Percentiles rank a stretch among this genome's conserved stretches.
Evolutionary conservation across 768 basidiomycete genomes (phyloP).

Genomic region (Lyophyllum semitale): DNA sequence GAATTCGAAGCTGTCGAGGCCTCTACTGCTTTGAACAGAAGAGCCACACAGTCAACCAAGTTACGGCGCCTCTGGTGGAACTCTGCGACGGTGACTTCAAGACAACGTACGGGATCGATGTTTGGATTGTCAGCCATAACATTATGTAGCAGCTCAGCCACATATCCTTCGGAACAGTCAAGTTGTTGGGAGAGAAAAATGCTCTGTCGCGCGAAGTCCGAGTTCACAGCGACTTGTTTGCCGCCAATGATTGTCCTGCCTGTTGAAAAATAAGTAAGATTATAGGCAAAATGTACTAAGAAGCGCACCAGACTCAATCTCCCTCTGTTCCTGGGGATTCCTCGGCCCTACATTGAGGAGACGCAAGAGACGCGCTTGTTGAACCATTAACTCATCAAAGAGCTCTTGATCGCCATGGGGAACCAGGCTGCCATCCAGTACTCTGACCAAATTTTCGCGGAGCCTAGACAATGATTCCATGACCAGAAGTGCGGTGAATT

Average conservation of each 20-base stretch:
- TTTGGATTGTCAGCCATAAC: slow-evolving; percentile 70
- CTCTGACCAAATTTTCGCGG: slow-evolving; percentile 50
- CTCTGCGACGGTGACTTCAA: slow-evolving; percentile 67
- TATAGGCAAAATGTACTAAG: neutral
- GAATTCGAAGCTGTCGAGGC: slow-evolving; percentile 44
- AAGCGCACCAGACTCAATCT: slow-evolving; percentile 66
- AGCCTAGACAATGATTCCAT: slow-evolving; percentile 68
- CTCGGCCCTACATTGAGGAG: slow-evolving; percentile 68
- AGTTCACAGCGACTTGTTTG: slow-evolving; percentile 69
- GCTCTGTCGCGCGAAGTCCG: slow-evolving; percentile 77
- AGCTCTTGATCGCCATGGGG: slow-evolving; percentile 68
- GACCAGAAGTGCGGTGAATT: neutral
- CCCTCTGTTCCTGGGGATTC: slow-evolving; percentile 64
- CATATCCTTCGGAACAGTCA: slow-evolving; percentile 78
- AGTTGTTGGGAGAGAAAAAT: slow-evolving; percentile 82
- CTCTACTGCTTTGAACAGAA: slow-evolving; percentile 67
- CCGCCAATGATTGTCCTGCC: slow-evolving; percentile 69
- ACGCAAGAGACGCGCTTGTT: slow-evolving; percentile 62
- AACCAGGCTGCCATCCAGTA: slow-evolving; percentile 45
- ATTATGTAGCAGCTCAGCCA: slow-evolving; percentile 67
- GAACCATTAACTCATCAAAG: slow-evolving; percentile 71
- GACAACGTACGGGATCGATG: slow-evolving; percentile 50
- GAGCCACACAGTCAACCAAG: slow-evolving; percentile 69
- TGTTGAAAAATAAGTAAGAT: slow-evolving; percentile 28
- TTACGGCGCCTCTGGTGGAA: slow-evolving; percentile 72